Base-by-base conservation (phyloP, 257 asterid species). In the Knoxia roxburghii region DNA sequence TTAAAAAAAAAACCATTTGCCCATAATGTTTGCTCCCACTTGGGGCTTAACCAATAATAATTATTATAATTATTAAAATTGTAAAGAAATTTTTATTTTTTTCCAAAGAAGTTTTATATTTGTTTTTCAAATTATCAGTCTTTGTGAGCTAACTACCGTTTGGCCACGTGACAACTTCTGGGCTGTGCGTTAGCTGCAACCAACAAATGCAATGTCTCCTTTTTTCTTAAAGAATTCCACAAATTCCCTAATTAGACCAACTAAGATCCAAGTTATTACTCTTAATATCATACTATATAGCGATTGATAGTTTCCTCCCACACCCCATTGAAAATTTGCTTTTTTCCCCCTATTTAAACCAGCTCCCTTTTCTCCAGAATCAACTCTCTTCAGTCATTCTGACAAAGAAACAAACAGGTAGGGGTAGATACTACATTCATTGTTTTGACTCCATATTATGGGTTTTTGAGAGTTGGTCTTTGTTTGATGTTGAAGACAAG, bases 141-240 rank as follows among this genome's bases (percentile, higher is more conserved):
- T 57, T 24, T 4, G 51, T 29, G 69, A 73, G 64, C 84, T 75
- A 82, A 76, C 86, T 58, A 64, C 78, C 81, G 69, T 48, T 48
- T 30, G 64, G 78, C 82, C 83, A 84, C 83, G 80, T 79, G 79
- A 67, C 67, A n/a, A n/a, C 54, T 59, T 24, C 58, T 17, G 50
- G 48, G 7, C 77, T 72, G 68, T 63, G 29, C 29, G 55, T 14
- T 26, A 17, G 41, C 53, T 62, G 24, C 32, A 61, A 39, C 53
- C n/a, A n/a, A n/a, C n/a, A n/a, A n/a, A n/a, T 41, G 23, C 35
- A 62, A 41, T 40, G 51, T 24, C 52, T 15, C 23, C 60, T 12
- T 43, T 12, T 43, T 43, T 45, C 20, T 45, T 12, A 35, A 49
- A 37, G 12, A 53, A 23, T 53, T 53, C 33, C 27, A 23, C 17